Conservation (phyloP, 768 basidiomycete species). For the Pluteus cervinus region DNA sequence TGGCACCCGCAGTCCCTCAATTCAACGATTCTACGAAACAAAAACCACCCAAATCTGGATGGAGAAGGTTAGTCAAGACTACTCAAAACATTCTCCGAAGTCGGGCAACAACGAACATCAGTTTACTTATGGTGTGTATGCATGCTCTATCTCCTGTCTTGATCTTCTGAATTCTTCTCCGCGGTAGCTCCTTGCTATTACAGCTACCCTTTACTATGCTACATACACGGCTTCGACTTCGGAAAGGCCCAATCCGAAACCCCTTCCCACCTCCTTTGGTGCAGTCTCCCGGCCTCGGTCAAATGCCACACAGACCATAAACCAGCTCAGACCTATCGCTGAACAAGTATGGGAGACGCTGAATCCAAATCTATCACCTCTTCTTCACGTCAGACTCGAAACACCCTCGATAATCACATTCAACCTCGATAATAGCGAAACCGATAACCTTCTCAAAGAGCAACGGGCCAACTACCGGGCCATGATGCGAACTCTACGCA, state of each 20-base stretch:
- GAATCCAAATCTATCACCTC: constrained; percentile 58
- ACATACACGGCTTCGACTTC: constrained; percentile 47
- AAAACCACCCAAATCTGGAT: constrained; percentile 37
- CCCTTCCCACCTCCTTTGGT: constrained; percentile 21
- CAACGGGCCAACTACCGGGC: no score
- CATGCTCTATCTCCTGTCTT: constrained; percentile 7
- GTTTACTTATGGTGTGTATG: constrained; percentile 62
- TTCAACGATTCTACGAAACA: constrained; percentile 17
- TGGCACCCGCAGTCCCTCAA: constrained; percentile 38
- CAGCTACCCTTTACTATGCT: constrained; percentile 67
- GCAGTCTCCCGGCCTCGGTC: constrained; percentile 27
- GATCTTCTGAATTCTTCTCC: constrained; percentile 7
- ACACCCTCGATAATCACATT: constrained; percentile 74
- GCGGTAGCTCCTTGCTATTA: constrained; percentile 67
- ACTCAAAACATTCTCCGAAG: constrained; percentile 50
- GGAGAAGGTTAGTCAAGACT: constrained; percentile 33
- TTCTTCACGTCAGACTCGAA: constrained; percentile 78
- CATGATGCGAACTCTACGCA: constrained; percentile 44
- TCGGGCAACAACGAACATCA: constrained; percentile 72
- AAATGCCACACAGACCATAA: constrained; percentile 19
- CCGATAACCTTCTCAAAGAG: no score
- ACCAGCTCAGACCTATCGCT: constrained; percentile 50
- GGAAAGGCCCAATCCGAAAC: constrained; percentile 18
- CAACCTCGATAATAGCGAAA: no score
- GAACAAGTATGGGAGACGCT: constrained; percentile 72